phyloP scores from a whole-genome alignment of 306 rosid species.

The Corylus americana region DNA sequence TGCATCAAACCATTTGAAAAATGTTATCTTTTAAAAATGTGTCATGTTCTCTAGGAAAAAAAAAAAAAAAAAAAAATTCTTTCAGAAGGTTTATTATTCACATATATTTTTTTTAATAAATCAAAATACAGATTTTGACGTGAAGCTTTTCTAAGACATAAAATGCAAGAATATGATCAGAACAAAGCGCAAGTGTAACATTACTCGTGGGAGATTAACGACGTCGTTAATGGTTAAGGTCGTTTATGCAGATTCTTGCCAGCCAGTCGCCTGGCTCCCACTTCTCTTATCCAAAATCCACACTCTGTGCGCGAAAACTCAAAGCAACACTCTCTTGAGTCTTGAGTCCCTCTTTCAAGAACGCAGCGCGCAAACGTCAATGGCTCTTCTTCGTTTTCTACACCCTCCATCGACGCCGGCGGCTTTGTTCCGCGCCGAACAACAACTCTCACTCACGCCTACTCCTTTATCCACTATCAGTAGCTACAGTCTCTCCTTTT shows the following conservation, averaged over 20 bases:
- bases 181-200: too few relatives aligned
- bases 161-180: too few relatives aligned
- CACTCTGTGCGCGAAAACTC: background rate
- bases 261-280: background rate
- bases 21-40: too few relatives aligned
- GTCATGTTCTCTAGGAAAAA: too few relatives aligned
- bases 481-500: constrained; percentile 30
- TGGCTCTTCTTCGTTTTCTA: constrained; percentile 60
- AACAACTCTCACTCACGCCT: constrained; percentile 18
- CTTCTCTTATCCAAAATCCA: background rate
- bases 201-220: background rate
- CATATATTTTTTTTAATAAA: too few relatives aligned
- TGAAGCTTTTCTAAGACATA: too few relatives aligned
- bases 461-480: constrained; percentile 27
- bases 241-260: background rate
- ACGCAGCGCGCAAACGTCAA: constrained; percentile 13
- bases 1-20: too few relatives aligned
- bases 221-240: background rate
- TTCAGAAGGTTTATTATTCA: too few relatives aligned
- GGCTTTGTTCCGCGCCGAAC: constrained; percentile 29
- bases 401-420: constrained; percentile 32
- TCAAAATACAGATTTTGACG: too few relatives aligned
- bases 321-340: background rate
- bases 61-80: too few relatives aligned
- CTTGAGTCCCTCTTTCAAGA: background rate